These are phyloP conservation scores for Apiotrichum brassicae DNA, from an alignment of 1,284 basidiomycete genomes.

Conservation along the genomic window DNA sequence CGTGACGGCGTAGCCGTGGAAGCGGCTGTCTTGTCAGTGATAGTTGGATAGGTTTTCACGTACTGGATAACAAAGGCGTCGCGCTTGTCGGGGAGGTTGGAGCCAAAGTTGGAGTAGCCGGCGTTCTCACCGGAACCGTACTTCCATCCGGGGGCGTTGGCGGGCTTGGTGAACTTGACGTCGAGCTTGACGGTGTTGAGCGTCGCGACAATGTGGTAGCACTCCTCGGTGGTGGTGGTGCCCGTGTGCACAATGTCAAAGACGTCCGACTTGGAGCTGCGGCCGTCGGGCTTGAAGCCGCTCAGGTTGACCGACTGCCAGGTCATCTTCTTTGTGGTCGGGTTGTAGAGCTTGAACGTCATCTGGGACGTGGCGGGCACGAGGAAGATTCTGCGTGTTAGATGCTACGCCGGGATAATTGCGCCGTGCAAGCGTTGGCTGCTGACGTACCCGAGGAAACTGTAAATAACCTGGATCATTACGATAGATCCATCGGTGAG, in stretches of 20 bases:
- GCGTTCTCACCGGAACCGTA: conserved; percentile 79
- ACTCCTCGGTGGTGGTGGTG: conserved; percentile 57
- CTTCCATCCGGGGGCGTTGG: conserved; percentile 79
- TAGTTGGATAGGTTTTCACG: neutral
- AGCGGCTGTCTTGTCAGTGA: conserved; percentile 51
- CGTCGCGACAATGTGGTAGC: conserved; percentile 74
- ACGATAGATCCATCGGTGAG: conserved; percentile 74
- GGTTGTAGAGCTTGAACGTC: conserved; percentile 84
- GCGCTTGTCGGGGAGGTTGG: conserved; percentile 47
- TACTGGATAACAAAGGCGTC: conserved; percentile 82
- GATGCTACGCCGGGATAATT: no score
- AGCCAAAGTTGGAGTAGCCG: conserved; percentile 85
- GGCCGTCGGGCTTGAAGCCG: conserved; percentile 75
- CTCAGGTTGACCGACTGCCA: conserved; percentile 90
- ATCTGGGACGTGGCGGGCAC: conserved; percentile 81
- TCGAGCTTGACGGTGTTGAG: conserved; percentile 73
- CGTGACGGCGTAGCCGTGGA: conserved; percentile 71
- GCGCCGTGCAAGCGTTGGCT: no score
- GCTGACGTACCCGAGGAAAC: conserved; percentile 73
- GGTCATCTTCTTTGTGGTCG: conserved; percentile 63
- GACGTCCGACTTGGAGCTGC: conserved; percentile 82
- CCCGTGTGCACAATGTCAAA: conserved; percentile 68
- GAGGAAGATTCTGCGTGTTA: conserved; percentile 35
- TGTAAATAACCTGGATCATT: conserved; percentile 93
- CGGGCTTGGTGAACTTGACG: conserved; percentile 65